These are phyloP conservation scores for Periconia digitata DNA, from an alignment of 2,329 filamentous ascomycete genomes.

Conservation along the genomic window DNA sequence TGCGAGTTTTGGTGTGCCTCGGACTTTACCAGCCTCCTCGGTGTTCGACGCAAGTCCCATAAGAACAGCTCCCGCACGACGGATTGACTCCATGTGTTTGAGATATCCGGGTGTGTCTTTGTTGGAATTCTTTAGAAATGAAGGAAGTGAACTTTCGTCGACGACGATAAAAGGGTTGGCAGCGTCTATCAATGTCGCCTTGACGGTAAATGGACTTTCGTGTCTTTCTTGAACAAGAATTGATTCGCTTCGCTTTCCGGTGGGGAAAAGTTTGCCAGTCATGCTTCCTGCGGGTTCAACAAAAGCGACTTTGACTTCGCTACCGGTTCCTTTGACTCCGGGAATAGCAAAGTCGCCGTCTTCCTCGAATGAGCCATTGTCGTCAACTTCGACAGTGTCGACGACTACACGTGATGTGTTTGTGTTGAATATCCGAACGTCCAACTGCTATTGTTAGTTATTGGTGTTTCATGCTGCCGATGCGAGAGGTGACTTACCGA, in stretches of 20 bases:
- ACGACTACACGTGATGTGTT: slow-evolving; percentile 66
- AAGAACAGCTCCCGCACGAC: slow-evolving; percentile 55
- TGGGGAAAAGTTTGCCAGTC: slow-evolving; percentile 63
- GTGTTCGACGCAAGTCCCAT: slow-evolving; percentile 59
- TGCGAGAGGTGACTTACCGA: slow-evolving; percentile 11
- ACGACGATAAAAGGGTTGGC: slow-evolving; percentile 67
- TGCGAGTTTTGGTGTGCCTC: slow-evolving; percentile 63
- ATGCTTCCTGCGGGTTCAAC: slow-evolving; percentile 63
- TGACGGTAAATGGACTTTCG: slow-evolving; percentile 39
- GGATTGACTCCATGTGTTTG: slow-evolving; percentile 57
- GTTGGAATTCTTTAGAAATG: slow-evolving; percentile 47
- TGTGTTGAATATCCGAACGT: slow-evolving; percentile 65
- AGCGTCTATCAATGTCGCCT: slow-evolving; percentile 61
- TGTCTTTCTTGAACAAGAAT: slow-evolving; percentile 37
- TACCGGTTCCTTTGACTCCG: slow-evolving; percentile 61
- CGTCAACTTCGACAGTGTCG: slow-evolving; percentile 54
- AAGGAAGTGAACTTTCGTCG: slow-evolving; percentile 53
- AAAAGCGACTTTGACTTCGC: slow-evolving; percentile 62
- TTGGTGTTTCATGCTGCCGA: not conserved
- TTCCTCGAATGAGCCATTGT: slow-evolving; percentile 43
- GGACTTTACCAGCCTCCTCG: slow-evolving; percentile 43
- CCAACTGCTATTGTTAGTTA: slow-evolving; percentile 15
- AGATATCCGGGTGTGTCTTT: slow-evolving; percentile 49
- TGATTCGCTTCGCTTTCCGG: slow-evolving; percentile 55
- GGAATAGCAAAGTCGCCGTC: slow-evolving; percentile 63